Conservation (phyloP, 768 basidiomycete species). For the Boletus huronensis region DNA sequence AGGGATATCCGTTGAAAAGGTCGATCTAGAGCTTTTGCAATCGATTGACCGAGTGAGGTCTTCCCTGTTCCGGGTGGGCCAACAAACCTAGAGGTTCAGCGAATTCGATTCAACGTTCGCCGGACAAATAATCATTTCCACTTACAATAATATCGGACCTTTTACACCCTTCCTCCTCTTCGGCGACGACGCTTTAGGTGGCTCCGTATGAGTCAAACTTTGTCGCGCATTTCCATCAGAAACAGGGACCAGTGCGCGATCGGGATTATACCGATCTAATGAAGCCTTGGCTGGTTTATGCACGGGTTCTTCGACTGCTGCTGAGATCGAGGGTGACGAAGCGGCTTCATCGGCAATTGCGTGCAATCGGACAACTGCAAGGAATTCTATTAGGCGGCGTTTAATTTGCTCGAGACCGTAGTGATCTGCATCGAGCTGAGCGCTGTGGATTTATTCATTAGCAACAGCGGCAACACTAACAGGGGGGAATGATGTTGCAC, state of each 20-base stretch:
- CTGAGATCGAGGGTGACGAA: background rate
- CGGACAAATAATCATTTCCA: background rate
- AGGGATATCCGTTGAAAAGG: slow-evolving; percentile 92
- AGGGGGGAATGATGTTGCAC: background rate
- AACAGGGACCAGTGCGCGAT: slow-evolving; percentile 21
- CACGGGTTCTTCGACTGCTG: slow-evolving; percentile 5
- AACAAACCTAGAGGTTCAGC: slow-evolving; percentile 54
- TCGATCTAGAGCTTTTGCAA: slow-evolving; percentile 76
- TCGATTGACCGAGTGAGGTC: slow-evolving; percentile 85
- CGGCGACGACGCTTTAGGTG: background rate
- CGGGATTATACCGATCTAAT: slow-evolving; percentile 18
- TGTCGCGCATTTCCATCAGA: slow-evolving; percentile 14
- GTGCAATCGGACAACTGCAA: slow-evolving; percentile 74
- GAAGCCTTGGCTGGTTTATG: slow-evolving; percentile 19
- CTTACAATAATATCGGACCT: slow-evolving; percentile 69
- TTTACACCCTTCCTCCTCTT: slow-evolving; percentile 47
- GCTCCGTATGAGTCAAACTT: slow-evolving; percentile 2
- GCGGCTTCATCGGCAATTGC: slow-evolving; percentile 27
- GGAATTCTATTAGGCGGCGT: slow-evolving; percentile 85
- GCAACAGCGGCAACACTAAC: background rate
- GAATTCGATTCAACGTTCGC: background rate
- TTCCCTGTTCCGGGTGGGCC: slow-evolving; percentile 92
- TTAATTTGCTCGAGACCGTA: slow-evolving; percentile 93
- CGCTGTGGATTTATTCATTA: slow-evolving; percentile 16
- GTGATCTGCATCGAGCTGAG: slow-evolving; percentile 85